Base-by-base conservation (phyloP, 83 land plant species). In the Picea abies region DNA sequence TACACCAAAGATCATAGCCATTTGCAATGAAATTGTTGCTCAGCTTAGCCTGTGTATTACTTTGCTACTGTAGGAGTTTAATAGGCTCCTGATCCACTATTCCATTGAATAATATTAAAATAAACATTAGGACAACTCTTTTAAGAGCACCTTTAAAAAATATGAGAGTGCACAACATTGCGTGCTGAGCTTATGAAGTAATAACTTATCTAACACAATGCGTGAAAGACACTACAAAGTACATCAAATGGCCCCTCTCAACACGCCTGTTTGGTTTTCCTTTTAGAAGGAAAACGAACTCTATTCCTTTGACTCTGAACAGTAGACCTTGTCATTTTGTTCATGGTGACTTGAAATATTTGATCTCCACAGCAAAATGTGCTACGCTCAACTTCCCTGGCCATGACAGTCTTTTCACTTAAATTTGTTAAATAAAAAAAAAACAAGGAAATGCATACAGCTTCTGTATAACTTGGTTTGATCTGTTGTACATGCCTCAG, bases 181-280 rank as follows among this genome's bases (percentile, higher is more conserved):
- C 22, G 29, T 73, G 78, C 26, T 73, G 58, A 44, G 23, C 26
- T 73, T 47, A 23, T 68, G 58, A 73, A 47, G 49, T 47, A 73
- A 16, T 10, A 39, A 47, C 25, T 56, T 56, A 56, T 56, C 78
- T 47, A 49, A 22, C 15, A 20, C 60, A 73, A 22, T 10, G 60
- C 60, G 60, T 17, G 29, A n/a, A 6, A 20, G 76, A 6, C 76
- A 72, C 76, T 37, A 72, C 52, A 39, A 41, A 39, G 17, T 56
- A 56, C 58, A 52, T 56, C 76, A 72, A 72, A 22, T 72, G 76
- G 44, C 56, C 49, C 22, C 32, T 71, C 76, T 71, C 39, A 17
- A 49, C 56, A n/a, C 76, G 23, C 32, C 12, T n/a, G 23, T 4
- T n/a, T 56, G 25, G 14, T 73, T 73, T 12, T 14, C 78, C 58